These are phyloP conservation scores for Lepiota subincarnata DNA, from an alignment of 768 basidiomycete species.

Conservation along the genomic window DNA sequence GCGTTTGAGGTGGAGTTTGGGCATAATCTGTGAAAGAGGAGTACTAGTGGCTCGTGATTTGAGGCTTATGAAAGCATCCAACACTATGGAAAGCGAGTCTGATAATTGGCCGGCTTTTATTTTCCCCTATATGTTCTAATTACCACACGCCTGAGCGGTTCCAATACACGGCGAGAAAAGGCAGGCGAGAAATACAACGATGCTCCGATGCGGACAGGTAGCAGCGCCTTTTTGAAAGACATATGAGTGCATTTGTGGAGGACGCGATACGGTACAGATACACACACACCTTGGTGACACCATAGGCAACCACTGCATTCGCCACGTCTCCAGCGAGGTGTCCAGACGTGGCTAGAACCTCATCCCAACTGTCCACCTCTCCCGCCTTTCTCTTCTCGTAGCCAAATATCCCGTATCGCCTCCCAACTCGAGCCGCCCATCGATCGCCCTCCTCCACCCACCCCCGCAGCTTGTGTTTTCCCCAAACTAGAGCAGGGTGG, in stretches of 20 bases:
- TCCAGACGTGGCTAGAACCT: slow-evolving; percentile 26
- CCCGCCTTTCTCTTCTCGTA: slow-evolving; percentile 50
- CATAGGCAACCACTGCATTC: slow-evolving; percentile 81
- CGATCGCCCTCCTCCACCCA: slow-evolving; percentile 80
- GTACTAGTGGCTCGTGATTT: slow-evolving; percentile 6
- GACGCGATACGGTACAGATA: neutral
- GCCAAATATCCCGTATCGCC: slow-evolving; percentile 78
- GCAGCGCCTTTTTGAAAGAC: slow-evolving; percentile 47
- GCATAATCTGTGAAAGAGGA: slow-evolving; percentile 24
- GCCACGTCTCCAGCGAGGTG: slow-evolving; percentile 71
- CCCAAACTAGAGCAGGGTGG: slow-evolving; percentile 30
- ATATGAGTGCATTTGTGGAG: neutral
- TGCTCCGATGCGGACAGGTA: slow-evolving; percentile 68
- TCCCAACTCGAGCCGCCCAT: slow-evolving; percentile 68
- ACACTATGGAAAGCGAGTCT: neutral
- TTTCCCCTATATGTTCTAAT: slow-evolving; percentile 28
- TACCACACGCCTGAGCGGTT: slow-evolving; percentile 48
- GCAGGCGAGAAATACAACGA: slow-evolving; percentile 71
- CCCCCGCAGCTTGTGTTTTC: slow-evolving; percentile 35
- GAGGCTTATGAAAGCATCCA: slow-evolving; percentile 13
- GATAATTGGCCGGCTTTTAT: neutral
- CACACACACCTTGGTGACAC: slow-evolving; percentile 61
- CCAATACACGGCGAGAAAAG: slow-evolving; percentile 64
- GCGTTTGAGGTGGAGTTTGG: slow-evolving; percentile 59
- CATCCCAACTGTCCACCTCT: slow-evolving; percentile 20